A percentile compares a stretch with the other conserved stretches of the same genome.
Conservation (phyloP, 2,329 filamentous ascomycete genomes). For the Apiospora malaysiana region DNA sequence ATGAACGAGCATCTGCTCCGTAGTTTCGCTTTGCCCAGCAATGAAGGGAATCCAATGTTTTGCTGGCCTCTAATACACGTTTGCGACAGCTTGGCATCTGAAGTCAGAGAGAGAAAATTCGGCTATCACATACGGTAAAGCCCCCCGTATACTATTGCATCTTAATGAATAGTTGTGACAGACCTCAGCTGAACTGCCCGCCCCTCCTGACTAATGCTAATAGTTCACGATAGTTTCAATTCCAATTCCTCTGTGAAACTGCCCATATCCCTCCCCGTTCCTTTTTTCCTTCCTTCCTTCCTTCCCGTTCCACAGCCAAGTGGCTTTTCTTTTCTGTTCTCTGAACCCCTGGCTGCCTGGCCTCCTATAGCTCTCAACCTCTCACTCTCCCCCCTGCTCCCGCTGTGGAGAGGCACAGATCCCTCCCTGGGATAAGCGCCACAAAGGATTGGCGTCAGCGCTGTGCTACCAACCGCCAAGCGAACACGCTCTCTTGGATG, state of each 20-base stretch:
- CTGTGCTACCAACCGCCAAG: background rate
- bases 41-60: conserved; percentile 6
- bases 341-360: background rate
- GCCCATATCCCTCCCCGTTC: background rate
- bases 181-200: background rate
- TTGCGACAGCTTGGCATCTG: conserved; percentile 9
- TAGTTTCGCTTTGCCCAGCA: background rate
- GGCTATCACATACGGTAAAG: background rate
- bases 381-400: background rate
- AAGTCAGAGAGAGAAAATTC: background rate
- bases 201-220: background rate
- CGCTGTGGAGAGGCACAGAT: background rate
- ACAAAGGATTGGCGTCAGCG: conserved; percentile 1
- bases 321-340: background rate
- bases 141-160: conserved; percentile 4
- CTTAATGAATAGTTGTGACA: background rate
- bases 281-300: background rate
- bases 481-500: background rate
- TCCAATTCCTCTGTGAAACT: background rate
- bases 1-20: no score
- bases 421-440: background rate
- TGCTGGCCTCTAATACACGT: conserved; percentile 4
- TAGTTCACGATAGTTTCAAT: background rate
- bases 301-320: background rate
- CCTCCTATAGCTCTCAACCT: no score